A percentile compares a stretch with the other conserved stretches of the same genome.
Evolutionary conservation across 1,139 yeast species (phyloP).

Genomic region (Yamadazyma taylorii): DNA sequence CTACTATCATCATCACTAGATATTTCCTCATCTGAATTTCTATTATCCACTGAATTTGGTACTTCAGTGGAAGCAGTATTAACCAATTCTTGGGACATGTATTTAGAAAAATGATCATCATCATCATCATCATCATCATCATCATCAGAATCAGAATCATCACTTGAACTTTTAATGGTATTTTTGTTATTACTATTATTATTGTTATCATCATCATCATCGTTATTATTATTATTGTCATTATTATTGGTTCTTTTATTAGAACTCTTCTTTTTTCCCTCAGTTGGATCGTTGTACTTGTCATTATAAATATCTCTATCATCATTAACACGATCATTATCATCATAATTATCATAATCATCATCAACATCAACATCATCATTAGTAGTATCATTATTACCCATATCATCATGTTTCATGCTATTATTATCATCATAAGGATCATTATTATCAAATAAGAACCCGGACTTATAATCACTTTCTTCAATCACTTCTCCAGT

Average conservation of each 20-base stretch:
- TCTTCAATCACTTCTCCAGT: constrained; percentile 47
- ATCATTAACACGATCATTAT: constrained; percentile 40
- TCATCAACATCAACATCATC: constrained; percentile 23
- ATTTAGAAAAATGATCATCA: constrained; percentile 60
- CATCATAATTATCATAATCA: constrained; percentile 25
- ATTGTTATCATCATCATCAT: constrained; percentile 23
- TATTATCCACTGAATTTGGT: constrained; percentile 48
- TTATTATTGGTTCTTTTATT: constrained; percentile 1
- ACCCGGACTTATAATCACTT: constrained; percentile 32
- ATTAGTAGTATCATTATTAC: constrained; percentile 37
- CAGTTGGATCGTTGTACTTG: constrained; percentile 13
- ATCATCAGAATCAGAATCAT: constrained; percentile 31
- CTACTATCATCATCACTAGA: constrained; percentile 51
- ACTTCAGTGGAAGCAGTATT: constrained; percentile 59
- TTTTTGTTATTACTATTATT: constrained; percentile 29
- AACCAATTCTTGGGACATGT: constrained; percentile 80
- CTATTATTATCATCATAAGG: constrained; percentile 22
- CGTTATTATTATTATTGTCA: constrained; percentile 19
- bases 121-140: constrained; percentile 29
- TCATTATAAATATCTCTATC: constrained; percentile 21
- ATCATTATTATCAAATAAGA: constrained; percentile 32
- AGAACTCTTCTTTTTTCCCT: constrained; percentile 10
- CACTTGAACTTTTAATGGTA: constrained; percentile 16
- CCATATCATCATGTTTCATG: constrained; percentile 27
- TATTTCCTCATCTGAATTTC: constrained; percentile 20